phyloP scores from a whole-genome alignment of 257 asterid genomes.

The Fraxinus anomala region DNA sequence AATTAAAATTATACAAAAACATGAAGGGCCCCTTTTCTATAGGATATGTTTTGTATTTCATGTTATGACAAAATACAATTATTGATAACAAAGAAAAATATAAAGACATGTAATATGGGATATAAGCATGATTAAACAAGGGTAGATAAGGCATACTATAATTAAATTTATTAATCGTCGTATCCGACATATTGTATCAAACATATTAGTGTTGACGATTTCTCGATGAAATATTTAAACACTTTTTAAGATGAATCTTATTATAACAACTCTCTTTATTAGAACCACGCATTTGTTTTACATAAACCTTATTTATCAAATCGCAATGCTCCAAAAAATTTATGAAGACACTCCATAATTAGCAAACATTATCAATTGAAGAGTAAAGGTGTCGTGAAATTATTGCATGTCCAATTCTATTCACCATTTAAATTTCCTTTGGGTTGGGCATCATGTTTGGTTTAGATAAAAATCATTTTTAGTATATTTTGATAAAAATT shows the following conservation, averaged over 20 bases:
- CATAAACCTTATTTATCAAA: neutral
- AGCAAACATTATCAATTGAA: neutral
- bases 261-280: neutral
- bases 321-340: neutral
- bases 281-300: neutral
- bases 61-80: too few relatives aligned
- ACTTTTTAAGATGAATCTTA: neutral
- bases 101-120: too few relatives aligned
- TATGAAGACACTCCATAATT: neutral
- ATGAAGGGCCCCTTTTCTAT: too few relatives aligned
- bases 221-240: neutral
- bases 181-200: neutral
- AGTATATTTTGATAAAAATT: too few relatives aligned
- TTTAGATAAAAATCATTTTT: too few relatives aligned
- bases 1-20: too few relatives aligned
- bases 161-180: too few relatives aligned
- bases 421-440: neutral
- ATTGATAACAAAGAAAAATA: too few relatives aligned
- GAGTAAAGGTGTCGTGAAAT: neutral
- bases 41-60: too few relatives aligned
- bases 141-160: too few relatives aligned
- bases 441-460: neutral
- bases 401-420: neutral
- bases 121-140: too few relatives aligned
- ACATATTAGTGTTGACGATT: neutral